Evolutionary conservation across 176 grass and related monocot genomes (phyloP), one percentile per base, ranked within the genome.

Genomic region (Cenchrus fungigraminus): DNA sequence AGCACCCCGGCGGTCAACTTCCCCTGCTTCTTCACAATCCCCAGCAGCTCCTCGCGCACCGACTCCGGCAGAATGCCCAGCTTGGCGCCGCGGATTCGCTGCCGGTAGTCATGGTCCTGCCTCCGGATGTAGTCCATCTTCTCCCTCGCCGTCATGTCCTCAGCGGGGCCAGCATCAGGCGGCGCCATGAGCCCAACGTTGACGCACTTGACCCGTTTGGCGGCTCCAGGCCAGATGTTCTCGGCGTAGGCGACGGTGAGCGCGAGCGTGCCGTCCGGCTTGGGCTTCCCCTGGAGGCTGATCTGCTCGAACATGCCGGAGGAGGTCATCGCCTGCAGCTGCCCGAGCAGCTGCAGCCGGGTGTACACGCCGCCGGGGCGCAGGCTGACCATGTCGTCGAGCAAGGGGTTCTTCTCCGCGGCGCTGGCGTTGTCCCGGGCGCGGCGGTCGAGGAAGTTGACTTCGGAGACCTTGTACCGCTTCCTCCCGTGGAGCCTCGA

Each of bases 121-220:
- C 68, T 91, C 46, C 96, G 80, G 25, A 90, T 84, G 86, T 95
- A 98, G 25, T 92, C 80, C 83, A 98, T 86, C 87, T 95, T 98
- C 87, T 95, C 96, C 82, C 91, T 88, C 50, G 88, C 96, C 0
- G 96, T 98, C 96, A 98, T 94, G 83, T 98, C 96, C 44, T 84
- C 77, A 54, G 92, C 96, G 4, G 6, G 70, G 6, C 46, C 69
- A 3, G 47, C 69, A 29, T 6, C 69, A 13, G 49, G 46, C 6
- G 46, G 46, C 70, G 22, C 12, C 70, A 73, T 29, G 46, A 73
- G 70, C 70, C 77, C 77, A 14, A 65, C 60, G 25, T 79, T 65
- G 77, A 79, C 14, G 77, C 45, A 79, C 77, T 12, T 50, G 60
- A 79, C 4, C 45, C 60, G 60, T 2, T 29, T 9, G 4, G 9